Base-by-base conservation (phyloP, 73 alveolate genomes). In the Durusdinium trenchii region DNA sequence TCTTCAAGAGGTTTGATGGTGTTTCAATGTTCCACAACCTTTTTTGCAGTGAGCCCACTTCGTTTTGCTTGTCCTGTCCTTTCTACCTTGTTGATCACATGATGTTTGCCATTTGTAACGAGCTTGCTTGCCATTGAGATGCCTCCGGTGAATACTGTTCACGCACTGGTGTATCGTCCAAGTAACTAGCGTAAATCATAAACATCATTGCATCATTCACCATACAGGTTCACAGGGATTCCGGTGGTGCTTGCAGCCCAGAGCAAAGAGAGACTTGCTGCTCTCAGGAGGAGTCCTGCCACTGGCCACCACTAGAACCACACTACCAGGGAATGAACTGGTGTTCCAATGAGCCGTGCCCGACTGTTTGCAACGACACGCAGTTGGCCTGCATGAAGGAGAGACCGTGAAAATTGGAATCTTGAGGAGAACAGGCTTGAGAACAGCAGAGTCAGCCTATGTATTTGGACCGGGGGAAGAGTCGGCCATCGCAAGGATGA, bases 271-370 rank as follows among this genome's bases (percentile, higher is more conserved):
- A 45, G 46, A 45, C 46, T 69, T 6, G 46, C 36, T 40, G n/a
- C n/a, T 28, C 32, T 28, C 85, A 91, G 98, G 98, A 91, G 82
- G 52, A 57, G 1, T 54, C 76, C 12, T 91, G 98, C 76, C 89
- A 91, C 40, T 91, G 98, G 98, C 87, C 87, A 75, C 98, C 98
- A 57, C 89, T 62, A 32, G 87, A 87, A 10, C 98, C 98, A 14
- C 9, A 50, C 30, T 42, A 69, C 78, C 98, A 91, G 85, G 98
- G 90, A 36, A 84, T 84, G 98, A 84, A 84, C 28, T 84, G 94
- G 94, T 84, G 94, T 35, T 84, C 94, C 47, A 51, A 50, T 87
- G 67, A 91, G 78, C 84, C 84, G 40, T 91, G 98, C 54, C 98
- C 98, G 16, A 28, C 46, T 32, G 61, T 45, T 4, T 91, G 98